Evolutionary conservation across 768 basidiomycete species (phyloP).

Genomic region (Panaeolus papilionaceus): DNA sequence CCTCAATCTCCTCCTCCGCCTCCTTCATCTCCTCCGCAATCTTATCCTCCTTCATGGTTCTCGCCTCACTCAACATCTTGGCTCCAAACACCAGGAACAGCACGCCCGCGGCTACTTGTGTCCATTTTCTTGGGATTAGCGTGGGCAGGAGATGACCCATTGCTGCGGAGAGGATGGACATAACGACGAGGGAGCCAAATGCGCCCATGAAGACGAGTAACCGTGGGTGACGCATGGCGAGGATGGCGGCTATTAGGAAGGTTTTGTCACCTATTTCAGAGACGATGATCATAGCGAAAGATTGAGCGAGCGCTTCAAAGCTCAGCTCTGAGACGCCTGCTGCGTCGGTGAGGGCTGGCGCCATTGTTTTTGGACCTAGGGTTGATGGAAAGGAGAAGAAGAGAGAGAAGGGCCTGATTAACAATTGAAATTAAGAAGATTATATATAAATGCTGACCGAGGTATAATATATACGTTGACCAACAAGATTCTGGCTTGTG

Average conservation of each 20-base stretch:
- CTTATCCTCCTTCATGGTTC: slow-evolving; percentile 80
- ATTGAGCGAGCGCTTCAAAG: slow-evolving; percentile 69
- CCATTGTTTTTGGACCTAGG: not conserved
- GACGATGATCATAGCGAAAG: slow-evolving; percentile 90
- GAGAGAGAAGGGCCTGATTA: not conserved
- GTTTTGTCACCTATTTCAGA: slow-evolving; percentile 98
- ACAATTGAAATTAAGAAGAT: too few relatives aligned
- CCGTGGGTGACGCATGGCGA: slow-evolving; percentile 92
- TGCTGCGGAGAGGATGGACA: slow-evolving; percentile 94
- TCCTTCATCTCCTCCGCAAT: slow-evolving; percentile 95
- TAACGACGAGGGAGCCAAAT: slow-evolving; percentile 84
- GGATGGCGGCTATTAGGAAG: slow-evolving; percentile 83
- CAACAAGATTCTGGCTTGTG: too few relatives aligned
- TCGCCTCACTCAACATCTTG: slow-evolving; percentile 88
- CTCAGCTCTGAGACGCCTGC: slow-evolving; percentile 32
- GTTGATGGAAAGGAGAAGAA: not conserved
- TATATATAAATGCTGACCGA: too few relatives aligned
- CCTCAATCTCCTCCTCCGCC: slow-evolving; percentile 94
- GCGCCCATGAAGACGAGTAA: slow-evolving; percentile 88
- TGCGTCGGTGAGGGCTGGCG: slow-evolving; percentile 11
- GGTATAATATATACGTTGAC: too few relatives aligned
- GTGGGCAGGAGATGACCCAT: slow-evolving; percentile 90
- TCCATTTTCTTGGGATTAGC: slow-evolving; percentile 76
- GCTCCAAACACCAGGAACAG: slow-evolving; percentile 91
- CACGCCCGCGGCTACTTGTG: slow-evolving; percentile 74